These are phyloP conservation scores for Psilocybe mexicana DNA, from an alignment of 1,284 basidiomycete species.

Conservation along the genomic window DNA sequence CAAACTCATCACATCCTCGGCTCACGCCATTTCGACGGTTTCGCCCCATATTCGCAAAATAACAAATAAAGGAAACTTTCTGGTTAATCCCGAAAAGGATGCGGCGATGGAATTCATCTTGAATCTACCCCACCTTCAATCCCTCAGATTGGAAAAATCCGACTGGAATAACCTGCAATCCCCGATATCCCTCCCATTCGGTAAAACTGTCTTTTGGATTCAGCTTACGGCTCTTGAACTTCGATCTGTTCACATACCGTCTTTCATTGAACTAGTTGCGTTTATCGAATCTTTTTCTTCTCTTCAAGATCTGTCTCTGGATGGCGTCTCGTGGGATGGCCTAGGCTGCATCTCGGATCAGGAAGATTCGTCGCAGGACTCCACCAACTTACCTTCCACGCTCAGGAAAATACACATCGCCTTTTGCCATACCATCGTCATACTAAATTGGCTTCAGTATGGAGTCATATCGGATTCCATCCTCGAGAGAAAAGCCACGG, in stretches of 20 bases:
- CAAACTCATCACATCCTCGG: constrained; percentile 25
- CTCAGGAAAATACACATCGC: constrained; percentile 25
- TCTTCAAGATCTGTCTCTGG: constrained; percentile 27
- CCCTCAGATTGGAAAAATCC: constrained; percentile 29
- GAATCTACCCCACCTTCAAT: constrained; percentile 21
- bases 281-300: constrained; percentile 24
- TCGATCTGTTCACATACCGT: constrained; percentile 29
- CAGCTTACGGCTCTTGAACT: constrained; percentile 28
- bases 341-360: background rate
- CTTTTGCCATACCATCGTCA: constrained; percentile 25
- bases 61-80: constrained; percentile 24
- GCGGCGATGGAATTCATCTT: constrained; percentile 3
- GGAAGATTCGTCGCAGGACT: background rate
- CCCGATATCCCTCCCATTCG: background rate
- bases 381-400: constrained; percentile 14
- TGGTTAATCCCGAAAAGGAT: background rate
- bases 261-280: constrained; percentile 25
- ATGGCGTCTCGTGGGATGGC: constrained; percentile 32
- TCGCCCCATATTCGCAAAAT: constrained; percentile 29
- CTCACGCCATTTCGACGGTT: constrained; percentile 25
- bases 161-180: constrained; percentile 19
- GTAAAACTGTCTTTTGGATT: constrained; percentile 3
- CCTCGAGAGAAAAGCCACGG: constrained; percentile 6
- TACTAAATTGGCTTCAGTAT: constrained; percentile 30
- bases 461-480: constrained; percentile 16